A percentile compares a stretch with the other conserved stretches of the same genome.
These are phyloP conservation scores for Hippophae tibetana DNA, from an alignment of 306 rosid species.

Conservation along the genomic window DNA sequence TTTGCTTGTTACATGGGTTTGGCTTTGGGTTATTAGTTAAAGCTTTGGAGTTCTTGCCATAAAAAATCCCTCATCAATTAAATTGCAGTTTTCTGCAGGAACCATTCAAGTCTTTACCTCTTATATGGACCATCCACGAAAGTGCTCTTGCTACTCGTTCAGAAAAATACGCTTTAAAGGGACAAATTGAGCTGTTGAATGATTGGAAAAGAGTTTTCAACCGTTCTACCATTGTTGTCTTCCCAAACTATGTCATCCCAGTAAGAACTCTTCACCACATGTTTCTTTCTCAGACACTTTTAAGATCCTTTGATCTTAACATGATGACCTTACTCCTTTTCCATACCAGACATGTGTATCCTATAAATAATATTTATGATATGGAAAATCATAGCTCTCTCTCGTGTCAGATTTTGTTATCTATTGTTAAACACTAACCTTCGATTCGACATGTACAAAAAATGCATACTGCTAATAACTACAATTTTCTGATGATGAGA, in stretches of 20 bases:
- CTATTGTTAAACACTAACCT: too few relatives aligned
- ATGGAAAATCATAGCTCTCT: too few relatives aligned
- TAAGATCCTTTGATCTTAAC: not conserved
- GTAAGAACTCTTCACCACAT: conserved; percentile 43
- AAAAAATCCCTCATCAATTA: conserved; percentile 24
- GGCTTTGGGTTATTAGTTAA: not conserved
- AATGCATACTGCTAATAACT: not conserved
- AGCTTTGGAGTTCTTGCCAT: conserved; percentile 9
- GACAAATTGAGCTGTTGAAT: conserved; percentile 55
- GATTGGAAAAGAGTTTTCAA: conserved; percentile 87
- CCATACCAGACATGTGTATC: too few relatives aligned
- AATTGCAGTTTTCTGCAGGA: conserved; percentile 85
- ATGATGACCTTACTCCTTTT: too few relatives aligned
- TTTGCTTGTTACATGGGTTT: not conserved
- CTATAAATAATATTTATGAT: too few relatives aligned
- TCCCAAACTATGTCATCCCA: conserved; percentile 83
- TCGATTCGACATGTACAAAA: too few relatives aligned
- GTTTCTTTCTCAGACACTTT: conserved; percentile 9
- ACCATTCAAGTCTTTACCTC: conserved; percentile 88
- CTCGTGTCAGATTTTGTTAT: too few relatives aligned
- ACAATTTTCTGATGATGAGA: conserved; percentile 4
- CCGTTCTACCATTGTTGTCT: conserved; percentile 85
- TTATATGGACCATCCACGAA: conserved; percentile 82
- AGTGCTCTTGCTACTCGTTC: conserved; percentile 64
- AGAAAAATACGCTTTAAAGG: conserved; percentile 39